These are phyloP conservation scores for Floccularia luteovirens DNA, from an alignment of 768 basidiomycete species.

Conservation along the genomic window DNA sequence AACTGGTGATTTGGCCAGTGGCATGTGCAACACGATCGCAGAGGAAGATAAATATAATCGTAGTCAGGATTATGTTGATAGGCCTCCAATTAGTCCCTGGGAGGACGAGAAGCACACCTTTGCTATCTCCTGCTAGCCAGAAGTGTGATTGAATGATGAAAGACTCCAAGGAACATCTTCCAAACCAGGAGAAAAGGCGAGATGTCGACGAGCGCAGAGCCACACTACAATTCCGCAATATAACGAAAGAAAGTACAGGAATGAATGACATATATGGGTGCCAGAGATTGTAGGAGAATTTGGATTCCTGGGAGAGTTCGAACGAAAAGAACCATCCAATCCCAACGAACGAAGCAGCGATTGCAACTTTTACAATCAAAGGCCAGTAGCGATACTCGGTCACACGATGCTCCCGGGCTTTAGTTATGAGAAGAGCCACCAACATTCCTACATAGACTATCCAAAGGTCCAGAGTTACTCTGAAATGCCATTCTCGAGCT, in stretches of 20 bases:
- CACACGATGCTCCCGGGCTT: constrained; percentile 65
- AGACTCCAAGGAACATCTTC: constrained; percentile 83
- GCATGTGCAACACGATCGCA: constrained; percentile 73
- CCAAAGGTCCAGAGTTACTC: constrained; percentile 83
- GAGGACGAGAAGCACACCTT: constrained; percentile 72
- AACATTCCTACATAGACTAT: constrained; percentile 88
- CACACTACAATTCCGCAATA: constrained; percentile 69
- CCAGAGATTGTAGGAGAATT: constrained; percentile 82
- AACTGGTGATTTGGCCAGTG: constrained; percentile 60
- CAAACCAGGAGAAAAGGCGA: constrained; percentile 70
- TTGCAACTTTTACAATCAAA: constrained; percentile 34
- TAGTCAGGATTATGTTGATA: constrained; percentile 73
- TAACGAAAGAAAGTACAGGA: constrained; percentile 70
- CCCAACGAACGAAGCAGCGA: constrained; percentile 42
- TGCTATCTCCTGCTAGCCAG: constrained; percentile 81
- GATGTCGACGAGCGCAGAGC: constrained; percentile 66
- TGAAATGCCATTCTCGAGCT: constrained; percentile 82
- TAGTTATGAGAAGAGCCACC: constrained; percentile 63
- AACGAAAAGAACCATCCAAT: constrained; percentile 79
- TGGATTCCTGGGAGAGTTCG: constrained; percentile 68
- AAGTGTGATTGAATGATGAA: constrained; percentile 89
- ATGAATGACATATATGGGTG: constrained; percentile 79
- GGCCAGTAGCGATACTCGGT: constrained; percentile 67
- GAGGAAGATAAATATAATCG: constrained; percentile 73
- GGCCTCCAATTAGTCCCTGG: constrained; percentile 68